Evolutionary conservation across 129 eudicot genomes (phyloP).

Genomic region (Apium graveolens): DNA sequence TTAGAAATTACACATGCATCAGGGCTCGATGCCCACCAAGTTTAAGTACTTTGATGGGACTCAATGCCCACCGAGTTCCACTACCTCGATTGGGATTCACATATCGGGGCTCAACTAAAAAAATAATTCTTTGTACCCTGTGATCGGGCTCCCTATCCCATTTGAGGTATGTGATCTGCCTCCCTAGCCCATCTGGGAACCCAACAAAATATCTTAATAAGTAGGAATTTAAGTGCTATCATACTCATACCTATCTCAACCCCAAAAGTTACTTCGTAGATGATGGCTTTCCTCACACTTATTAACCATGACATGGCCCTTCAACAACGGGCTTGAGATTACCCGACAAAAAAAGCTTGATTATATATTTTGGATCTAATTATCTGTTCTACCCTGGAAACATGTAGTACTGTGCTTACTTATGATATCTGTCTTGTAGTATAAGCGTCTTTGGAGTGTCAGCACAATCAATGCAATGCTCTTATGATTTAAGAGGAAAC

Average conservation of each 20-base stretch:
- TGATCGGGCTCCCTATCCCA: not conserved
- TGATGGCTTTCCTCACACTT: not conserved
- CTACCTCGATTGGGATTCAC: not conserved
- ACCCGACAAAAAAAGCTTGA: not conserved
- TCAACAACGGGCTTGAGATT: not conserved
- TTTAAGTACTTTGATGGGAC: too few relatives aligned
- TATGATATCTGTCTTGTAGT: constrained; percentile 32
- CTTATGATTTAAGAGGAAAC: constrained; percentile 76
- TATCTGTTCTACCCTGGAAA: not conserved
- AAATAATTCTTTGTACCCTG: not conserved
- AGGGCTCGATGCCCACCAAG: not conserved
- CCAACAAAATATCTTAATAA: not conserved
- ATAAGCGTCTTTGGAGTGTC: constrained; percentile 82
- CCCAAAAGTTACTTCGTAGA: not conserved
- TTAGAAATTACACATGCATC: not conserved
- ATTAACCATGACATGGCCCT: too few relatives aligned
- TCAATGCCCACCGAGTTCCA: too few relatives aligned
- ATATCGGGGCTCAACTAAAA: not conserved
- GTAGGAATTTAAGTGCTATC: not conserved
- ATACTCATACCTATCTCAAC: not conserved
- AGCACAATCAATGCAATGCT: constrained; percentile 95
- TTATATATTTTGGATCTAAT: not conserved
- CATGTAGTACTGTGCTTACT: not conserved
- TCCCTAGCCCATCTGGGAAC: not conserved
- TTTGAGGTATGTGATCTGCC: not conserved